Percentiles rank a stretch among this genome's conserved stretches.
Conservation (phyloP, 73 alveolate species). For the Stentor roeselii region DNA sequence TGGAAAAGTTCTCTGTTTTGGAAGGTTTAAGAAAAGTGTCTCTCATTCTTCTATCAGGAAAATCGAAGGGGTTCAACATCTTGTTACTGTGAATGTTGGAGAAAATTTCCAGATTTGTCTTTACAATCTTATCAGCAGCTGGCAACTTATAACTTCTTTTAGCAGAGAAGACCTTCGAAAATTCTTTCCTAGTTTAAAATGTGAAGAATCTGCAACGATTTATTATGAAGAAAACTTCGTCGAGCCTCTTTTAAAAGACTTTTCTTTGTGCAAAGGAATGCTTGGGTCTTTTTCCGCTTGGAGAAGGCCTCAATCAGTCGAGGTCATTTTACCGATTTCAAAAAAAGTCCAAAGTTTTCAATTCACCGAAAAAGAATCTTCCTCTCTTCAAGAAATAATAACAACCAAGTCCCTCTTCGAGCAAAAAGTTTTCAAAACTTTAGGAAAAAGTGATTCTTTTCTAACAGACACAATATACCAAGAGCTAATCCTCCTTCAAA, state of each 20-base stretch:
- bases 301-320: neutral
- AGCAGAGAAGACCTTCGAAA: neutral
- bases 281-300: slow-evolving; percentile 22
- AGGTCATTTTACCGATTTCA: neutral
- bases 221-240: neutral
- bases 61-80: neutral
- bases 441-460: neutral
- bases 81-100: neutral
- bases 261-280: neutral
- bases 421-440: neutral
- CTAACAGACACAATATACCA: neutral
- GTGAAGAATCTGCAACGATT: neutral
- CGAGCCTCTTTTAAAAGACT: neutral
- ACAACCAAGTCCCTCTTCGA: neutral
- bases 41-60: neutral
- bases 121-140: too few relatives aligned
- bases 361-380: neutral
- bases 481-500: slow-evolving; percentile 8
- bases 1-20: neutral
- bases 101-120: neutral
- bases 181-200: neutral
- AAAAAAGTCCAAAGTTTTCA: neutral
- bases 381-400: neutral
- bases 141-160: neutral
- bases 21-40: too few relatives aligned